Conservation (phyloP, 257 asterid genomes). For the Ophiorrhiza pumila region DNA sequence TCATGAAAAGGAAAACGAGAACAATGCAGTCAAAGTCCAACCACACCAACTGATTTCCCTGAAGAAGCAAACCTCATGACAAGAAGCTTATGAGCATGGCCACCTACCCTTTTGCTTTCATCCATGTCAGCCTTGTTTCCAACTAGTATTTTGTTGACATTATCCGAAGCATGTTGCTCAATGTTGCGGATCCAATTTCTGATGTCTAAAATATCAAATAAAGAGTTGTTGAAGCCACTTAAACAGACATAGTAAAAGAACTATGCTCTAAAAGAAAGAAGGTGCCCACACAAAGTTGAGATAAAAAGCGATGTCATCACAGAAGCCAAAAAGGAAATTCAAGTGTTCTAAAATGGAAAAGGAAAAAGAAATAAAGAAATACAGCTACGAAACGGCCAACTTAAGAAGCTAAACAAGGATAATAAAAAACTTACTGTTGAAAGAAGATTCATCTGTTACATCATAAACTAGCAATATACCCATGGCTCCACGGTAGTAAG, state of each 20-base stretch:
- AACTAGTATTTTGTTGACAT: slow-evolving; percentile 69
- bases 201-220: slow-evolving; percentile 42
- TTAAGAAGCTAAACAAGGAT: background rate
- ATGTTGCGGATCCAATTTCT: slow-evolving; percentile 82
- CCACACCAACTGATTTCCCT: slow-evolving; percentile 3
- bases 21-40: background rate
- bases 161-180: slow-evolving; percentile 77
- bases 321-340: background rate
- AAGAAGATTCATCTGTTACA: slow-evolving; percentile 75
- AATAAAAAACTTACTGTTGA: slow-evolving; percentile 52
- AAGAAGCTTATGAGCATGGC: slow-evolving; percentile 1
- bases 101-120: slow-evolving; percentile 74
- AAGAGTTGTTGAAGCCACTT: slow-evolving; percentile 16
- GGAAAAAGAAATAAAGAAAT: background rate
- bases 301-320: background rate
- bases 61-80: background rate
- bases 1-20: background rate
- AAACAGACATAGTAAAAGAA: background rate
- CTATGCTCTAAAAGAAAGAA: background rate
- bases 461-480: slow-evolving; percentile 82
- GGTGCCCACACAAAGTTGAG: background rate
- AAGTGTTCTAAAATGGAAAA: background rate
- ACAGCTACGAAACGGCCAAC: background rate
- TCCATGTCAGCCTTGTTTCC: slow-evolving; percentile 95
- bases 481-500: slow-evolving; percentile 91